Conservation (phyloP, 345 rosid genomes). For the Eucalyptus melliodora region DNA sequence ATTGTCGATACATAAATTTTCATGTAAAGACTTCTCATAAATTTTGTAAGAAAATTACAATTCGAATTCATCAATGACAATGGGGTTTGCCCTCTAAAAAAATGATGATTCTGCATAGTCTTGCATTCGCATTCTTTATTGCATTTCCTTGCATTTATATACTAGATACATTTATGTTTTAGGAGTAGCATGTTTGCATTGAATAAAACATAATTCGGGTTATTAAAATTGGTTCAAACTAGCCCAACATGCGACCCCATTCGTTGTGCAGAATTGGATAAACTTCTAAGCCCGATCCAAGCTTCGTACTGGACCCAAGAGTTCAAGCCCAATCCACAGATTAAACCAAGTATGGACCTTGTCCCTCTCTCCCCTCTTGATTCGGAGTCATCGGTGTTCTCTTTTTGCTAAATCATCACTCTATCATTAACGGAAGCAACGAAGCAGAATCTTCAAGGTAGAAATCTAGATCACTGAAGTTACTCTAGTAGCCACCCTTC, state of each 20-base stretch:
- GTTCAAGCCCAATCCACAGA: neutral
- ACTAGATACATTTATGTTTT: neutral
- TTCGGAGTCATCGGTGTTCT: neutral
- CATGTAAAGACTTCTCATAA: too few relatives aligned
- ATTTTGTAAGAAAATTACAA: too few relatives aligned
- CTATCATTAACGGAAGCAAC: neutral
- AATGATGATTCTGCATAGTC: too few relatives aligned
- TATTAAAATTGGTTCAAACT: too few relatives aligned
- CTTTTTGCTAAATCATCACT: neutral
- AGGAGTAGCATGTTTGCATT: neutral
- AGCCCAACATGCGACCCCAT: neutral
- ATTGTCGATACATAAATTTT: fast-evolving
- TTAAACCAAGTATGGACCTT: neutral
- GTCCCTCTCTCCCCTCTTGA: neutral
- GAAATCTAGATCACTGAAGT: neutral
- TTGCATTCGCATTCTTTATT: too few relatives aligned
- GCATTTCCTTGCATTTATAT: neutral
- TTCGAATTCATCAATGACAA: neutral
- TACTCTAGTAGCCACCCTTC: neutral
- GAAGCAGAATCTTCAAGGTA: neutral
- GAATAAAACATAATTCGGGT: neutral
- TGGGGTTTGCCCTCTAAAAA: neutral
- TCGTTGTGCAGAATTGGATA: too few relatives aligned
- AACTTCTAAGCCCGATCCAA: neutral
- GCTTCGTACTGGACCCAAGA: neutral